Evolutionary conservation across 2,329 filamentous ascomycete species (phyloP).

Genomic region (Herpotrichia juniperi): DNA sequence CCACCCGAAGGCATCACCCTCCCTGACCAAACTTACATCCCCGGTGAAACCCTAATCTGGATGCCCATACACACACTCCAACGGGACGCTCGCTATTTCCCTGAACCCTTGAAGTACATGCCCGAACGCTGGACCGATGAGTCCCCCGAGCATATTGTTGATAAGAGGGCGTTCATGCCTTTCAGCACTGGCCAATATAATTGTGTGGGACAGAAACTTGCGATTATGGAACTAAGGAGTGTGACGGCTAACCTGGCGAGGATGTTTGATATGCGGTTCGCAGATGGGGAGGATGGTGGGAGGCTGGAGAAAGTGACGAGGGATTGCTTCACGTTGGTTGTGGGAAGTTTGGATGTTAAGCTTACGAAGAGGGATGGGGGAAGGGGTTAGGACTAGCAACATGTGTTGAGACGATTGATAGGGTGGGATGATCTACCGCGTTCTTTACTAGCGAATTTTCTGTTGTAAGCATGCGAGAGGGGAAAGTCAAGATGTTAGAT

Average conservation of each 20-base stretch:
- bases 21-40: slow-evolving; percentile 37
- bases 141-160: slow-evolving; percentile 22
- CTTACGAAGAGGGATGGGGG: slow-evolving; percentile 18
- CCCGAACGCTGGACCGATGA: slow-evolving; percentile 40
- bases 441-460: too few relatives aligned
- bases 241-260: slow-evolving; percentile 66
- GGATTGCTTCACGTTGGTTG: slow-evolving; percentile 38
- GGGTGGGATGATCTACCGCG: too few relatives aligned
- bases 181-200: slow-evolving; percentile 72
- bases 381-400: not conserved
- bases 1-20: slow-evolving; percentile 38
- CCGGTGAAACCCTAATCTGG: slow-evolving; percentile 34
- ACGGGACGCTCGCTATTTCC: slow-evolving; percentile 35
- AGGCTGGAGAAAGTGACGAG: slow-evolving; percentile 23
- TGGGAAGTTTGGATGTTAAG: slow-evolving; percentile 36
- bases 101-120: slow-evolving; percentile 29
- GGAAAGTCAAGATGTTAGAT: too few relatives aligned
- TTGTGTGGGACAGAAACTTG: slow-evolving; percentile 72
- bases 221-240: slow-evolving; percentile 68
- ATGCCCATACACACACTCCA: slow-evolving; percentile 38
- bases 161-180: slow-evolving; percentile 69
- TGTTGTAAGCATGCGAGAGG: too few relatives aligned
- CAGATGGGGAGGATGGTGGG: slow-evolving; percentile 29
- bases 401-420: too few relatives aligned
- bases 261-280: slow-evolving; percentile 61